These are phyloP conservation scores for Apiospora marii DNA, from an alignment of 2,329 filamentous ascomycete genomes.

Conservation along the genomic window DNA sequence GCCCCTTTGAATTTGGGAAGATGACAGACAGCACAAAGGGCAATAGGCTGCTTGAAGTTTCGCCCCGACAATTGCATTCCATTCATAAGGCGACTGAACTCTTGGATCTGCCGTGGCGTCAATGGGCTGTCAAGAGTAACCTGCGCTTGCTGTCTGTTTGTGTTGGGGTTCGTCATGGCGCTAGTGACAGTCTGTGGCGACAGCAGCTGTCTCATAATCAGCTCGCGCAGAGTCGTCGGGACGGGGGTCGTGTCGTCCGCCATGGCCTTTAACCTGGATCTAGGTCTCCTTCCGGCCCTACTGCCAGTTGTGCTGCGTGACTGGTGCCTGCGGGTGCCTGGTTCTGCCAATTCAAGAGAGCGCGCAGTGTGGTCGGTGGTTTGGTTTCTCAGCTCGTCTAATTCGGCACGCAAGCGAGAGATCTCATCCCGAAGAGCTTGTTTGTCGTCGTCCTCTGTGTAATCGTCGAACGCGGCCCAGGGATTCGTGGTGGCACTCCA, in stretches of 20 bases:
- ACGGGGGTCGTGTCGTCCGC: constrained; percentile 21
- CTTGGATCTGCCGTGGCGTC: constrained; percentile 26
- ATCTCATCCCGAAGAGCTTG: constrained; percentile 25
- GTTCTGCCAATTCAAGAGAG: not conserved
- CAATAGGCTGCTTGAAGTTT: constrained; percentile 27
- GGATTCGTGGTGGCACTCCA: constrained; percentile 26
- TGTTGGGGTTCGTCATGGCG: not conserved
- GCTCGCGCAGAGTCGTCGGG: constrained; percentile 26
- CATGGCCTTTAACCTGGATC: constrained; percentile 8
- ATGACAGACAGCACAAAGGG: constrained; percentile 30
- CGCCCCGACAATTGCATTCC: constrained; percentile 25
- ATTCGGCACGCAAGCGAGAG: constrained; percentile 25
- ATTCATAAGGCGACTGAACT: constrained; percentile 27
- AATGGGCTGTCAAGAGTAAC: constrained; percentile 29
- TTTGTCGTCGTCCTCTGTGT: constrained; percentile 12
- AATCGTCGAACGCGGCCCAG: constrained; percentile 23
- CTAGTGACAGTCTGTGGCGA: constrained; percentile 25
- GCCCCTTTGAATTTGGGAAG: constrained; percentile 29
- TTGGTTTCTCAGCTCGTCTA: constrained; percentile 23
- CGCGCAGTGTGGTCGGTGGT: not conserved
- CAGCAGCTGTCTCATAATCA: constrained; percentile 28
- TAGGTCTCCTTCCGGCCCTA: not conserved
- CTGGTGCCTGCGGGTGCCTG: not conserved
- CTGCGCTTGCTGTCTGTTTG: not conserved
- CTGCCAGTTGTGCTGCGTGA: constrained; percentile 5